A percentile compares a stretch with the other conserved stretches of the same genome.
Evolutionary conservation across 2,329 filamentous ascomycete species (phyloP).

Genomic region (Hawksworthiomyces lignivorus): DNA sequence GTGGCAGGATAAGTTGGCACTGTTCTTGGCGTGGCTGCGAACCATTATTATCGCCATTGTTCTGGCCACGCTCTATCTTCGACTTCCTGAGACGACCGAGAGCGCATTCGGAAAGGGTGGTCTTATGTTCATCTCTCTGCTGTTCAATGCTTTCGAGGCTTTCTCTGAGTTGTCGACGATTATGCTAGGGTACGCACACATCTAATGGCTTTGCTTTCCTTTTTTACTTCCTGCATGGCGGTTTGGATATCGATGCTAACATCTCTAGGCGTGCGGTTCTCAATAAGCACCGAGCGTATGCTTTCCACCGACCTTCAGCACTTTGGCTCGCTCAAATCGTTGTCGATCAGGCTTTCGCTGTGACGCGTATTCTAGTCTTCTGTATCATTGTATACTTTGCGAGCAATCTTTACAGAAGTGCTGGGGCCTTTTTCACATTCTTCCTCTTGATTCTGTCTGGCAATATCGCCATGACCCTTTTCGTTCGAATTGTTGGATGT

Average conservation of each 20-base stretch:
- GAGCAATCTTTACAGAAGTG: constrained; percentile 59
- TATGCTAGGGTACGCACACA: constrained; percentile 44
- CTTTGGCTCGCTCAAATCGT: constrained; percentile 78
- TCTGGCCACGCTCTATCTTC: constrained; percentile 69
- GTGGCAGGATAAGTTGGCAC: constrained; percentile 75
- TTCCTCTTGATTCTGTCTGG: constrained; percentile 61
- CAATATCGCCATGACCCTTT: constrained; percentile 67
- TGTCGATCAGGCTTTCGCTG: constrained; percentile 66
- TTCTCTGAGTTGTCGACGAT: constrained; percentile 69
- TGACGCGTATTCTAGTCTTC: constrained; percentile 64
- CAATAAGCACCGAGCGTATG: constrained; percentile 77
- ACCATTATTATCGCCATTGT: constrained; percentile 69
- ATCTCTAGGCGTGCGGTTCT: constrained; percentile 61
- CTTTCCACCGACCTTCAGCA: constrained; percentile 74
- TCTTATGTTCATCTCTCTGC: constrained; percentile 68
- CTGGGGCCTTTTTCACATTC: constrained; percentile 72
- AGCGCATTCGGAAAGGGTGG: constrained; percentile 77
- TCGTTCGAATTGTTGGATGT: constrained; percentile 69
- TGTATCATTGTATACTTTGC: constrained; percentile 75
- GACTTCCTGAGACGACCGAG: constrained; percentile 56
- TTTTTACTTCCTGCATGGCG: background rate
- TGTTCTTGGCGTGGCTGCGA: constrained; percentile 62
- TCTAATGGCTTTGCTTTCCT: background rate
- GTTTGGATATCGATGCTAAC: background rate
- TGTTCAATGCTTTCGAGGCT: constrained; percentile 84